These are phyloP conservation scores for Arthrobotrys iridis DNA, from an alignment of 2,329 filamentous ascomycete genomes.

Conservation along the genomic window DNA sequence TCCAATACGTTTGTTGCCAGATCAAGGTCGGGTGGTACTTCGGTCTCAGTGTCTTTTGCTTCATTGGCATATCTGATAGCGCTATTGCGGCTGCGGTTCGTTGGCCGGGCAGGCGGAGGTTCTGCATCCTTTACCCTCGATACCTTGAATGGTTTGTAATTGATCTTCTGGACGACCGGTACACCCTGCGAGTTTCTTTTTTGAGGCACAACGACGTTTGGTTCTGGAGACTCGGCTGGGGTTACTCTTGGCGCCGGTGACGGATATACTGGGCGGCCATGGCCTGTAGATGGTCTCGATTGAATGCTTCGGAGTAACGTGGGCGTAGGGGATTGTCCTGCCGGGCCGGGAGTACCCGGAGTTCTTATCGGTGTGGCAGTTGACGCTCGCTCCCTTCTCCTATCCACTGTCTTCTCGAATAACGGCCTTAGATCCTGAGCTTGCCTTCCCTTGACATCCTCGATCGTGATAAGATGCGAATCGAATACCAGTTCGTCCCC, in stretches of 20 bases:
- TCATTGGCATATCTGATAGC: not conserved
- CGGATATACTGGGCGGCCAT: conserved; percentile 30
- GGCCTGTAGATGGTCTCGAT: conserved; percentile 21
- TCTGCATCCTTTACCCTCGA: conserved; percentile 12
- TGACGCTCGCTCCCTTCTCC: conserved; percentile 31
- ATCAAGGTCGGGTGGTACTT: conserved; percentile 1
- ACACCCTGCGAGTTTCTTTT: conserved; percentile 33
- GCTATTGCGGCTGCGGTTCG: not conserved
- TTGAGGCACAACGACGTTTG: conserved; percentile 22
- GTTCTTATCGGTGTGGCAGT: conserved; percentile 31
- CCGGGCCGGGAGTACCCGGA: not conserved
- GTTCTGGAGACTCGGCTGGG: not conserved
- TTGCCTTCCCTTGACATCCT: conserved; percentile 57
- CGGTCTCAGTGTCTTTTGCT: not conserved
- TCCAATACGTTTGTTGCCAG: conserved; percentile 14
- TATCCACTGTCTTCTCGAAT: conserved; percentile 54
- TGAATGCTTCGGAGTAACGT: conserved; percentile 34
- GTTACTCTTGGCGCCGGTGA: not conserved
- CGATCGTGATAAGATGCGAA: conserved; percentile 57
- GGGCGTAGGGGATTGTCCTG: conserved; percentile 23
- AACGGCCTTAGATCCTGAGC: conserved; percentile 57
- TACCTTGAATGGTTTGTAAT: conserved; percentile 41
- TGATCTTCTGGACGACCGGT: conserved; percentile 30
- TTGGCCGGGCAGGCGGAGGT: not conserved
- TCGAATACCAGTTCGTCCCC: conserved; percentile 58